Conservation (phyloP, 2,329 filamentous ascomycete genomes). For the Microsporum audouinii region DNA sequence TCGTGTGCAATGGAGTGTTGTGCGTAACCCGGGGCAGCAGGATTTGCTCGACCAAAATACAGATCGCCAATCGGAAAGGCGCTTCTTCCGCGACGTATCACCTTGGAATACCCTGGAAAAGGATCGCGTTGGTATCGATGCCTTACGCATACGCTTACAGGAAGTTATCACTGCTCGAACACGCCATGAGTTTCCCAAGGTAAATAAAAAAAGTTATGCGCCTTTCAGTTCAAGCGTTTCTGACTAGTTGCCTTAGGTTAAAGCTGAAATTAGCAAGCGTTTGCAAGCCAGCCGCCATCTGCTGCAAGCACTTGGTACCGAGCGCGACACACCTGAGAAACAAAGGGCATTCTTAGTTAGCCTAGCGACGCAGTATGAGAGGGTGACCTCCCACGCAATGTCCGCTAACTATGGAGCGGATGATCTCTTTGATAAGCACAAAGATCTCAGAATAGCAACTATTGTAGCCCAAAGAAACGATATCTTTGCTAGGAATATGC, state of each 20-base stretch:
- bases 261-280: slow-evolving; percentile 27
- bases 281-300: slow-evolving; percentile 20
- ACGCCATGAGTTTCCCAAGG: slow-evolving; percentile 30
- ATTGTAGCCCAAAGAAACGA: slow-evolving; percentile 21
- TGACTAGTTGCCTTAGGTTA: slow-evolving; percentile 17
- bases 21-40: slow-evolving; percentile 25
- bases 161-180: slow-evolving; percentile 34
- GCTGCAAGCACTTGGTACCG: slow-evolving; percentile 26
- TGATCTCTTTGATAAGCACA: slow-evolving; percentile 25
- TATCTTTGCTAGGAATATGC: slow-evolving; percentile 17
- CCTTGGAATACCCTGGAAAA: slow-evolving; percentile 30
- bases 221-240: not conserved
- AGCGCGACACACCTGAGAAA: slow-evolving; percentile 25
- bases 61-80: slow-evolving; percentile 24
- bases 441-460: slow-evolving; percentile 25
- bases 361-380: slow-evolving; percentile 18
- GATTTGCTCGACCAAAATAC: slow-evolving; percentile 15
- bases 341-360: slow-evolving; percentile 29
- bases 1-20: slow-evolving; percentile 24
- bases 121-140: slow-evolving; percentile 31
- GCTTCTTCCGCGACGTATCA: slow-evolving; percentile 23
- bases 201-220: slow-evolving; percentile 10
- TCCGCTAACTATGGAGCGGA: slow-evolving; percentile 26
- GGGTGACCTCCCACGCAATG: not conserved
- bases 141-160: slow-evolving; percentile 32